A percentile compares a stretch with the other conserved stretches of the same genome.
Evolutionary conservation across 805 yeast genomes (phyloP).

Genomic region (Pichia occidentalis): DNA sequence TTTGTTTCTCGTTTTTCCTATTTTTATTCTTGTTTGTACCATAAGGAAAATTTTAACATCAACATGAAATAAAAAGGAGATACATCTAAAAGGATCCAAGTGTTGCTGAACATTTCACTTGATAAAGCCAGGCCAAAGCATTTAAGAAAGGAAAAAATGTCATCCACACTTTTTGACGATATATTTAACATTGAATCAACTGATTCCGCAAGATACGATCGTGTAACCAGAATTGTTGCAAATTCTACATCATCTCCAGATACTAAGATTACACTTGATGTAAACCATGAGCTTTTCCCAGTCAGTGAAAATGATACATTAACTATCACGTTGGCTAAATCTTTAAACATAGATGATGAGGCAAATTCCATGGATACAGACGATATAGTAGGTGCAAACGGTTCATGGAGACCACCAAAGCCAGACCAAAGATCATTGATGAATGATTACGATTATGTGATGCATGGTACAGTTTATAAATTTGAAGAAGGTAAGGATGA

Average conservation of each 20-base stretch:
- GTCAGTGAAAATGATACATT: conserved; percentile 68
- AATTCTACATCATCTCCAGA: conserved; percentile 76
- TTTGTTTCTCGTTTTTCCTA: conserved; percentile 3
- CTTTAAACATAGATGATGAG: conserved; percentile 50
- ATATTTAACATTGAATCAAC: conserved; percentile 79
- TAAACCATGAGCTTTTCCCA: conserved; percentile 89
- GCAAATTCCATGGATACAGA: conserved; percentile 25
- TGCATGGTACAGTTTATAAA: conserved; percentile 96
- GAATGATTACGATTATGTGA: conserved; percentile 95
- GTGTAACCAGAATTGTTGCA: conserved; percentile 83
- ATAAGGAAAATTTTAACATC: too few relatives aligned
- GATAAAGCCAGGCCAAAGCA: too few relatives aligned
- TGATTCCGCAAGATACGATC: conserved; percentile 86
- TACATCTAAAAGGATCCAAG: too few relatives aligned
- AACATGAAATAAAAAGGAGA: too few relatives aligned
- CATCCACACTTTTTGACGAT: conserved; percentile 84
- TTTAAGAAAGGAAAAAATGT: conserved; percentile 35
- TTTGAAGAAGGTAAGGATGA: conserved; percentile 77
- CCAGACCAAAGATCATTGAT: conserved; percentile 81
- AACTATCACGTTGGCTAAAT: conserved; percentile 79
- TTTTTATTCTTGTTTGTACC: too few relatives aligned
- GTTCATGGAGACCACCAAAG: conserved; percentile 80
- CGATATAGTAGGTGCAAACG: conserved; percentile 42
- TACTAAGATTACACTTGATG: conserved; percentile 77
- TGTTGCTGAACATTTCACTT: too few relatives aligned